phyloP scores from a whole-genome alignment of 2,329 filamentous ascomycete species.

The Lachnellula subtilissima region DNA sequence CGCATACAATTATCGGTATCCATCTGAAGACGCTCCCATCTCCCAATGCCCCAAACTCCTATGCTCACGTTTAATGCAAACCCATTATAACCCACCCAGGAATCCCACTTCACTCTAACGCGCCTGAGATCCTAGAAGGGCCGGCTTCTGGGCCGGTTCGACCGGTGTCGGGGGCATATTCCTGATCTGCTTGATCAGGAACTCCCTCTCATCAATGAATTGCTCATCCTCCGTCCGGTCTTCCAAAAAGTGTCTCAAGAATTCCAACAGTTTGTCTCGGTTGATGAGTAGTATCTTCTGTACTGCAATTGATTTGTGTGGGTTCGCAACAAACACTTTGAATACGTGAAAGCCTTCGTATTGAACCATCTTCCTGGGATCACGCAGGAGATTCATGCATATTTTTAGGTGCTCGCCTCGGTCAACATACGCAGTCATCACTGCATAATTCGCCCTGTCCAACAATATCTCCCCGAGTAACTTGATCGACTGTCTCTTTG shows the following conservation, averaged over 20 bases:
- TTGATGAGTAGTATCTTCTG: constrained; percentile 97
- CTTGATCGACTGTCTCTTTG: constrained; percentile 97
- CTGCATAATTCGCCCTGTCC: constrained; percentile 92
- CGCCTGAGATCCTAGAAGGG: constrained; percentile 27
- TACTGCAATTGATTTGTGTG: constrained; percentile 94
- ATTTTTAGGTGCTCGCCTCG: constrained; percentile 94
- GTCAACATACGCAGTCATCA: constrained; percentile 97
- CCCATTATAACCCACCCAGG: constrained; percentile 1
- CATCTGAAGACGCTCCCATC: constrained; percentile 6
- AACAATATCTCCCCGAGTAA: constrained; percentile 90
- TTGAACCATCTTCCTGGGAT: constrained; percentile 98
- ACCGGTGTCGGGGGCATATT: constrained; percentile 59
- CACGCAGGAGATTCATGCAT: constrained; percentile 93
- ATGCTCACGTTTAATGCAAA: constrained; percentile 14
- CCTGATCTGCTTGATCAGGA: constrained; percentile 89
- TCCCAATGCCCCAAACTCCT: constrained; percentile 26
- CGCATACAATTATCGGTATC: constrained; percentile 18
- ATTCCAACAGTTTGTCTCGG: constrained; percentile 80
- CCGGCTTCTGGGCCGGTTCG: constrained; percentile 33
- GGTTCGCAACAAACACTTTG: constrained; percentile 98
- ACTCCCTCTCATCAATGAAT: constrained; percentile 96
- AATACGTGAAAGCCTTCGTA: constrained; percentile 99
- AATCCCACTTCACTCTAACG: constrained; percentile 12
- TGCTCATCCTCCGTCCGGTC: constrained; percentile 96
- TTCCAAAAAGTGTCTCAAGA: constrained; percentile 86